Percentiles rank a stretch among this genome's conserved stretches.
These are phyloP conservation scores for Medicago ruthenica DNA, from an alignment of 306 rosid genomes.

Conservation along the genomic window DNA sequence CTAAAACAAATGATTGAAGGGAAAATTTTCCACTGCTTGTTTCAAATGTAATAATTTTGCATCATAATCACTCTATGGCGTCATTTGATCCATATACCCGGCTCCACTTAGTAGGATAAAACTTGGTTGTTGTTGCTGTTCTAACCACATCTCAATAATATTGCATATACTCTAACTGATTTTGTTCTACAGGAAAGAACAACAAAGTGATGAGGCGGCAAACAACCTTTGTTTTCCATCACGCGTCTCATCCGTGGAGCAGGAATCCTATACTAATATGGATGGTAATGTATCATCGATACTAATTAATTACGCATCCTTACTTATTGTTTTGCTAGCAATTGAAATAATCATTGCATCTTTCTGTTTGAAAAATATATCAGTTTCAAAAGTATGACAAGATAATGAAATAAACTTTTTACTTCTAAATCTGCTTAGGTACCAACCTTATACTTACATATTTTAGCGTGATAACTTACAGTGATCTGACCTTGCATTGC, in stretches of 20 bases:
- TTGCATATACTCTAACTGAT: not conserved
- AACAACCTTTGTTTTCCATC: constrained; percentile 88
- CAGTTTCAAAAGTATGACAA: not conserved
- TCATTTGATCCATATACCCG: too few relatives aligned
- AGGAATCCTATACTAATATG: constrained; percentile 82
- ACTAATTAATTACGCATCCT: constrained; percentile 11
- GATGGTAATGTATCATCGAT: constrained; percentile 69
- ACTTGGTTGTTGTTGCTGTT: too few relatives aligned
- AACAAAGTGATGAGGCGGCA: constrained; percentile 89
- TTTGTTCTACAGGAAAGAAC: constrained; percentile 59
- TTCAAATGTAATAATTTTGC: constrained; percentile 25
- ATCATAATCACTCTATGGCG: not conserved
- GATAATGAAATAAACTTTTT: constrained; percentile 19
- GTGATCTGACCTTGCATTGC: constrained; percentile 55
- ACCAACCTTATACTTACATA: not conserved
- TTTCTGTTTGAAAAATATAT: constrained; percentile 12
- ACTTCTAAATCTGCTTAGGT: not conserved
- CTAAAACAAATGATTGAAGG: constrained; percentile 8
- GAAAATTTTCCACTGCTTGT: constrained; percentile 3
- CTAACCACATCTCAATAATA: constrained; percentile 5
- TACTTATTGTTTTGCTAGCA: not conserved
- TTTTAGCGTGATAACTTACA: constrained; percentile 31
- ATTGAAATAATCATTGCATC: constrained; percentile 24
- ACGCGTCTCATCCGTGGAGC: constrained; percentile 98
- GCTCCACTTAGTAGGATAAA: too few relatives aligned